Evolutionary conservation across 805 yeast species (phyloP), one percentile per base, ranked within the genome.

Genomic region (Starmerella apicola): DNA sequence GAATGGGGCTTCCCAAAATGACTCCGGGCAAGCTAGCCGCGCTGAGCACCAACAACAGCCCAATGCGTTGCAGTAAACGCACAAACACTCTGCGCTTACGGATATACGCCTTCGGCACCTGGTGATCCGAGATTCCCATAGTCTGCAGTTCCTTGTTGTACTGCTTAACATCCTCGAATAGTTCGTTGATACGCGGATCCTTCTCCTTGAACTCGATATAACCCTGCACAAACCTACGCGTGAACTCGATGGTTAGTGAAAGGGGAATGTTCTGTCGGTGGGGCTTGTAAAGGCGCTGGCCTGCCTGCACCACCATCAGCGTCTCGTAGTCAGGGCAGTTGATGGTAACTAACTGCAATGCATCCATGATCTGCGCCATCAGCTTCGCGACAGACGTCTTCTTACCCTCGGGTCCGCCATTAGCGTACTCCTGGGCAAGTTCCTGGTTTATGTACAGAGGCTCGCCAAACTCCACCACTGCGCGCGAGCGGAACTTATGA

Each of bases 401-500:
- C 41, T 77, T 75, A 12, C 49, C 54, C 12, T 79, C 74, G 15
- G 71, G 76, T 3, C 83, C 79, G 10, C 67, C 67, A 15, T 66
- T 55, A 17, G 68, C 58, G 57, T 88, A 86, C 58, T 71, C 72
- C 16, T 66, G 70, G 4, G 84, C 81, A 40, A 83, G 63, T 28
- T 70, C 73, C 18, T 62, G 60, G 3, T 72, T 59, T 27, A 91
- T 76, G 37, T 72, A 78, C 41, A 86, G 73, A 5, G 95, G 95
- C 41, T 75, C 70, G 13, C 98, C 98, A 62, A 86, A 88, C 61
- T 88, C 98, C 34, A 91, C 71, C 15, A 88, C 95, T 2, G 95
- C 96, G 51, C 98, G 71, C 5, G 95, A 83, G 59, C 98, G 72
- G 63, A 91, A 88, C 58, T 82, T 85, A 63, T 88, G 94, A 4